Percentiles rank a stretch among this genome's conserved stretches.
These are phyloP conservation scores for Hanseniaspora singularis DNA, from an alignment of 805 yeast species.

Conservation along the genomic window DNA sequence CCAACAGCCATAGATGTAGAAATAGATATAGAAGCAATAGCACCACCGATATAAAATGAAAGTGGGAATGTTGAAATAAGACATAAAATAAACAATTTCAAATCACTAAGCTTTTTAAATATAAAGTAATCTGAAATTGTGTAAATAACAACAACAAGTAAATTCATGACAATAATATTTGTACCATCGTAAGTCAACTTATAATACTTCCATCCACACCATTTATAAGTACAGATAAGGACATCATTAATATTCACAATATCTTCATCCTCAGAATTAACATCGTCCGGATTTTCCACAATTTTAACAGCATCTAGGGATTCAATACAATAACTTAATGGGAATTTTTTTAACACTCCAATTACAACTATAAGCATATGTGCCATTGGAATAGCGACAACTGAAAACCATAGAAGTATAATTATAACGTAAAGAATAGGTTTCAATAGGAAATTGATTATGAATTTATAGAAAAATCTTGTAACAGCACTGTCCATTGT, in stretches of 20 bases:
- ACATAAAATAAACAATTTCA: slow-evolving; percentile 63
- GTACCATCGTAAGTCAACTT: slow-evolving; percentile 96
- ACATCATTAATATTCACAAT: slow-evolving; percentile 34
- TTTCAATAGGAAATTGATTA: slow-evolving; percentile 1
- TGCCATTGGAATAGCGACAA: slow-evolving; percentile 11
- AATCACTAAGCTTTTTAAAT: slow-evolving; percentile 7
- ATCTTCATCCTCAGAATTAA: slow-evolving; percentile 17
- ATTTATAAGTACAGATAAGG: slow-evolving; percentile 79
- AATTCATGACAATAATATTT: slow-evolving; percentile 78
- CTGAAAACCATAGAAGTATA: slow-evolving; percentile 6
- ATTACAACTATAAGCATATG: slow-evolving; percentile 7
- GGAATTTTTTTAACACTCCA: slow-evolving; percentile 9
- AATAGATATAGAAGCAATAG: slow-evolving; percentile 97
- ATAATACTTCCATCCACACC: slow-evolving; percentile 85
- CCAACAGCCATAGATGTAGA: slow-evolving; percentile 98
- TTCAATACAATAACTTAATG: slow-evolving; percentile 2
- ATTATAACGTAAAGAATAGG: neutral
- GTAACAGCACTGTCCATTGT: neutral
- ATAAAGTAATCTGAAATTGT: slow-evolving; percentile 69
- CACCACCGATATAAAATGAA: slow-evolving; percentile 96
- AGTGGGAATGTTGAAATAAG: slow-evolving; percentile 78
- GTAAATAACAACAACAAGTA: slow-evolving; percentile 65
- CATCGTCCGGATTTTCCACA: slow-evolving; percentile 12
- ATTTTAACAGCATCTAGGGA: neutral
- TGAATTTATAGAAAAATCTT: neutral